Conservation (phyloP, 345 rosid genomes). For the Mallotus nudiflorus region DNA sequence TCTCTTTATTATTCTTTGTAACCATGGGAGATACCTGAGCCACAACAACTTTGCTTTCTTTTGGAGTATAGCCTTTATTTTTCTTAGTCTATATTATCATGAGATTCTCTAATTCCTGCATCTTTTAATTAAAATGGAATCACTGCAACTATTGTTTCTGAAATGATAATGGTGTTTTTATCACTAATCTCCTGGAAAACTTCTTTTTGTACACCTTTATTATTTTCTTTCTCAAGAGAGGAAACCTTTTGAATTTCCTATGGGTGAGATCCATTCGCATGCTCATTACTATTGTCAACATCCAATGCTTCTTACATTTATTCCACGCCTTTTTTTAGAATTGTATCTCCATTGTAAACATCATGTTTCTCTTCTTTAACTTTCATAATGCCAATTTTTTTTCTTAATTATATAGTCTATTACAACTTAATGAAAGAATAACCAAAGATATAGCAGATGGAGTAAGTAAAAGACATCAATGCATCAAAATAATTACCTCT, state of each 20-base stretch:
- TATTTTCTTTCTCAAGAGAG: neutral
- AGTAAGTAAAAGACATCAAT: neutral
- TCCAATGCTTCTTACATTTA: neutral
- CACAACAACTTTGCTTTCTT: no score
- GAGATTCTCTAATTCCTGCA: conserved; percentile 8
- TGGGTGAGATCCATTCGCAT: neutral
- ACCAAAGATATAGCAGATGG: neutral
- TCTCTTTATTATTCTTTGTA: no score
- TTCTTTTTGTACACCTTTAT: neutral
- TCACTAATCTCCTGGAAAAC: neutral
- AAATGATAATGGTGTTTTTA: neutral
- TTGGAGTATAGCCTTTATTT: no score
- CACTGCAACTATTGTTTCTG: conserved; percentile 8
- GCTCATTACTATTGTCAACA: neutral
- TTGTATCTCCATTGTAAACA: neutral
- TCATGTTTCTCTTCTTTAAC: neutral
- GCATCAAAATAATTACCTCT: conserved; percentile 52
- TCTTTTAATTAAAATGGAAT: neutral
- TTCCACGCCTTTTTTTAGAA: neutral
- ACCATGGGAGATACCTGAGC: no score
- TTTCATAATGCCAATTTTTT: no score
- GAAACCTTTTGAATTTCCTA: conserved; percentile 7
- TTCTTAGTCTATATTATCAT: conserved; percentile 4
- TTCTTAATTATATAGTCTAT: no score
- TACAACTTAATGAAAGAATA: no score